These are phyloP conservation scores for Solanum sitiens DNA, from an alignment of 257 asterid genomes.

Conservation along the genomic window DNA sequence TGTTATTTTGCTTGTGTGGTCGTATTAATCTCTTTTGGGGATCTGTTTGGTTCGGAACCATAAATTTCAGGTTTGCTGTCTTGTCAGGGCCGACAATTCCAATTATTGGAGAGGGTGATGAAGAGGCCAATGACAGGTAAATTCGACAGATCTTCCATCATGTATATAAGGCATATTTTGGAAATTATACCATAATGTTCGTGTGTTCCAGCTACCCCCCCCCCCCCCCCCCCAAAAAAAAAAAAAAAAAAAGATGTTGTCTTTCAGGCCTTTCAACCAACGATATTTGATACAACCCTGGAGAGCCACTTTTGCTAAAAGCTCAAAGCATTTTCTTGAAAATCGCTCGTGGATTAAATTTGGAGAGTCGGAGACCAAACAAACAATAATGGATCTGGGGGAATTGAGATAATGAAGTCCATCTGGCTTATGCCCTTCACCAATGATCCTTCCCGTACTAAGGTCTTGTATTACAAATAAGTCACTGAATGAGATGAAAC, in stretches of 20 bases:
- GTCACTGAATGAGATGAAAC: not conserved
- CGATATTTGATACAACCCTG: not conserved
- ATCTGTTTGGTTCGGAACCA: not conserved
- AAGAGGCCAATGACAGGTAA: slow-evolving; percentile 98
- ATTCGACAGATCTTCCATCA: not conserved
- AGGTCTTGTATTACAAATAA: not conserved
- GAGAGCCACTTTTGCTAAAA: not conserved
- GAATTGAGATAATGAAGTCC: not conserved
- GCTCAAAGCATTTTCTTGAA: not conserved
- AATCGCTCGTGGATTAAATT: not conserved
- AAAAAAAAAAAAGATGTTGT: not conserved
- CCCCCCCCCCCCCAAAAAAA: too few species aligned
- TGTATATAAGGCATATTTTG: not conserved
- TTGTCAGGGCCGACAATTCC: slow-evolving; percentile 98
- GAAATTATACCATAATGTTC: not conserved
- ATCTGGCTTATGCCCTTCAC: not conserved
- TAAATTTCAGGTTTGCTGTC: slow-evolving; percentile 61
- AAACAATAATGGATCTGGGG: not conserved
- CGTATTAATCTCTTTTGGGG: slow-evolving; percentile 1
- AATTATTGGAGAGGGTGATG: slow-evolving; percentile 92
- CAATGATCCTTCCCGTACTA: not conserved
- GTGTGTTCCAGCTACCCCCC: not conserved
- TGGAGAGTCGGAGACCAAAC: not conserved
- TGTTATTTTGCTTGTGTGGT: not conserved
- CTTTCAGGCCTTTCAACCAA: not conserved